Base-by-base conservation (phyloP, 192 early-diverging fungal genomes). In the Dimargaris cristalligena region DNA sequence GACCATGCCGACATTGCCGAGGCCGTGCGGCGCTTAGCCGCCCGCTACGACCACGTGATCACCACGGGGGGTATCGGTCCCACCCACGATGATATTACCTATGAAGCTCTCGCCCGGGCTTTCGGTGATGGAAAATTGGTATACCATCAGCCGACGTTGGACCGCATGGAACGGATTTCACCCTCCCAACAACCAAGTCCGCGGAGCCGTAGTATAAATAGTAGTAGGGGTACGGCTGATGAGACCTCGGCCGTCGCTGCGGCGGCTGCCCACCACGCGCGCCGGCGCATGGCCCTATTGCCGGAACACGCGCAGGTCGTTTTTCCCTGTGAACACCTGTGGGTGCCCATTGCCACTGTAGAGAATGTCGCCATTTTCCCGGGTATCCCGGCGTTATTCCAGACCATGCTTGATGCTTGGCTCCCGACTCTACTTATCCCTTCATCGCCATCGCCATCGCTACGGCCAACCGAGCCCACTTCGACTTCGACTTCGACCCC, bases 21-120 rank as follows among this genome's bases (percentile, higher is more conserved):
- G 46, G 65, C 76, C 8, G 67, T 86, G 0, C 62, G 49, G 44
- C 62, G 64, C 0, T 65, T 89, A 14, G 75, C 79, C 2, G 54
- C 41, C 9, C 52, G 44, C 6, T 76, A 73, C 63, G 68, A 74
- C 58, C 59, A 80, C 18, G 86, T 87, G 18, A 74, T 89, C 55
- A 89, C 86, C 25, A 80, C 73, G 60, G 86, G 86, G 29, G 86
- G 86, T 10, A 86, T 87, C 44, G 83, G 84, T 34, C 76, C 79
- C 3, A 84, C 83, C 0, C 77, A 82, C 62, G 81, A 83, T 54
- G 79, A 85, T 61, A 80, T 85, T 35, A 86, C 78, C 0, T 86
- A 88, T 62, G 58, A 59, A 22, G 71, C 83, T 1, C 63, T 89
- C 3, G 83, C 80, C 9, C 61, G 59, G 29, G 78, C 85, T 4